Evolutionary conservation across 176 grass and related monocot species (phyloP).

Genomic region (Oryza rufipogon): DNA sequence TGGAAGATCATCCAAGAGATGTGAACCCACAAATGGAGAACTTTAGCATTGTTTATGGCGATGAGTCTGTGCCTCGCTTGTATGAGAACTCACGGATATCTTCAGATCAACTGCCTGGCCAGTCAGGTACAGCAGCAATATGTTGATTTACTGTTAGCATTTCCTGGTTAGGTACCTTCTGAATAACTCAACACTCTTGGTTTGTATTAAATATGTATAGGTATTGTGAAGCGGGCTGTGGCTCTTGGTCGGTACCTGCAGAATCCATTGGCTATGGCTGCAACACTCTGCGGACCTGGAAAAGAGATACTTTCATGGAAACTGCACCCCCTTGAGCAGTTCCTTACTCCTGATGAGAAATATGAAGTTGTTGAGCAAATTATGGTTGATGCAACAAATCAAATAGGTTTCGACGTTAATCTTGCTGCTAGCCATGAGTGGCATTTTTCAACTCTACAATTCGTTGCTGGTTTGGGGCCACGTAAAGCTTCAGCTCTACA

Average conservation of each 20-base stretch:
- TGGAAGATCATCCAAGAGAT: constrained; percentile 90
- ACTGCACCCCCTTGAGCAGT: constrained; percentile 78
- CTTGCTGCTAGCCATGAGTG: constrained; percentile 96
- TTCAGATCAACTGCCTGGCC: constrained; percentile 83
- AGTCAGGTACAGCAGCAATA: constrained; percentile 63
- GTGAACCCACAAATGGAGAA: constrained; percentile 73
- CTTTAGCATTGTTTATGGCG: constrained; percentile 78
- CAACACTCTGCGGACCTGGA: constrained; percentile 91
- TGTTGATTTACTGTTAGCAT: constrained; percentile 26
- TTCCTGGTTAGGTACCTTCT: not conserved
- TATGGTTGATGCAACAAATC: constrained; percentile 95
- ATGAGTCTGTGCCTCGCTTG: constrained; percentile 85
- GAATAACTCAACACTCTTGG: not conserved
- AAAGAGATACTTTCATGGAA: constrained; percentile 99
- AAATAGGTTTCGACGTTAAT: constrained; percentile 92
- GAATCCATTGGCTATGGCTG: constrained; percentile 88
- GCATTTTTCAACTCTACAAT: constrained; percentile 95
- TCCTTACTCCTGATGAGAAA: constrained; percentile 91
- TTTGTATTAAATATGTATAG: constrained; percentile 45
- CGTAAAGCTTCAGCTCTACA: constrained; percentile 85
- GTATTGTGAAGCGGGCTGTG: constrained; percentile 93
- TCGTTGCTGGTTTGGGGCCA: constrained; percentile 84
- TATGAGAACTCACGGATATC: constrained; percentile 94
- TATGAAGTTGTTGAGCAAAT: constrained; percentile 94
- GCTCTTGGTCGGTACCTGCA: constrained; percentile 91